These are phyloP conservation scores for Claviceps fusiformis DNA, from an alignment of 2,329 filamentous ascomycete genomes.

Conservation along the genomic window DNA sequence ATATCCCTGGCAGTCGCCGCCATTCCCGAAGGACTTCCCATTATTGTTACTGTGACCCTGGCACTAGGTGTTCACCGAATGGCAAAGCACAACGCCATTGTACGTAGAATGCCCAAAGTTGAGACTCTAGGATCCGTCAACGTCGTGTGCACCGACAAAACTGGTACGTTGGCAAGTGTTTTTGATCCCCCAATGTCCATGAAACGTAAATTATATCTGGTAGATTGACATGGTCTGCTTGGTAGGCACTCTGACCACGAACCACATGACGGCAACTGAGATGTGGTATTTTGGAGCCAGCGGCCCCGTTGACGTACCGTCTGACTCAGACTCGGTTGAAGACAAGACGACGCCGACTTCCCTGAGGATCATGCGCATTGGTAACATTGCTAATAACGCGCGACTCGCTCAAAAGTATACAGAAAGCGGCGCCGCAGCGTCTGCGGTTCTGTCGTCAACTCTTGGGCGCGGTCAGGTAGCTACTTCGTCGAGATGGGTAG, in stretches of 20 bases:
- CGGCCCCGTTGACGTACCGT: conserved; percentile 36
- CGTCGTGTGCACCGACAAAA: conserved; percentile 98
- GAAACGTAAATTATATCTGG: background rate
- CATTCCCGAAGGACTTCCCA: conserved; percentile 89
- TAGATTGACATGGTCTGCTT: background rate
- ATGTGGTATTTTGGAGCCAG: conserved; percentile 82
- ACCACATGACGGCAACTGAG: conserved; percentile 95
- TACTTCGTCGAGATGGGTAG: conserved; percentile 78
- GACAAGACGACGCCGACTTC: conserved; percentile 57
- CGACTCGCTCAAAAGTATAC: conserved; percentile 60
- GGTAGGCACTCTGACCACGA: conserved; percentile 77
- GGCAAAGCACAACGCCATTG: conserved; percentile 90
- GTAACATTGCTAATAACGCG: conserved; percentile 93
- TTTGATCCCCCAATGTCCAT: background rate
- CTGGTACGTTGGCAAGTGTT: conserved; percentile 35
- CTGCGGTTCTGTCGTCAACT: conserved; percentile 73
- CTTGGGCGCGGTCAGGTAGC: conserved; percentile 45
- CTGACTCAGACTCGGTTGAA: conserved; percentile 40
- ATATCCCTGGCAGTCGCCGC: conserved; percentile 93
- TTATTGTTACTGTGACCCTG: conserved; percentile 94
- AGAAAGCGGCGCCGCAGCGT: conserved; percentile 55
- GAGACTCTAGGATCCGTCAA: conserved; percentile 98
- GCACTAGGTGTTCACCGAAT: conserved; percentile 91
- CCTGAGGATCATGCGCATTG: conserved; percentile 72
- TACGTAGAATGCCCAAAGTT: conserved; percentile 88